Base-by-base conservation (phyloP, 2,329 filamentous ascomycete species). In the Pseudocercospora cruenta region DNA sequence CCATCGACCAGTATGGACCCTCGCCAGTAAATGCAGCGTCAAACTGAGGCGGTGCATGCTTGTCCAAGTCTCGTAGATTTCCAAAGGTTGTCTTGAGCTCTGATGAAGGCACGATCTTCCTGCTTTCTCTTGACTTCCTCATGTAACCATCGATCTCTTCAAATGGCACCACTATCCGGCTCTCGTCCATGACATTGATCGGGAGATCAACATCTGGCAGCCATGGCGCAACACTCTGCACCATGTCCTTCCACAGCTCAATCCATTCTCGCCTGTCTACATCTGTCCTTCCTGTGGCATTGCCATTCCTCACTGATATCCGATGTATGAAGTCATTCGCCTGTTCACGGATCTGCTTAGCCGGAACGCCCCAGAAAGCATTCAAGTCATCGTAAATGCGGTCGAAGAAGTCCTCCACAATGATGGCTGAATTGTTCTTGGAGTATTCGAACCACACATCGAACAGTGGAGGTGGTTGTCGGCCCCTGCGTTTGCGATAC, bases 341-440 rank as follows among this genome's bases (percentile, higher is more conserved):
- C 62, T 80, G 77, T 57, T 77, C 75, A 3, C 81, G 79, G 26
- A 85, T 79, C 26, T 79, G 72, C 45, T 73, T 73, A 3, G 83
- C 76, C 3, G 78, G 67, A 1, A 84, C 63, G 5, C 78, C 82
- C 83, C 84, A 85, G 68, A 83, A 85, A 0, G 83, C 83, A 28
- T 74, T 77, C 26, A 85, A 59, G 63, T 85, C 83, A 64, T 82
- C 72, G 70, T 85, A 83, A 9, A 85, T 82, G 65, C 82, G 82
- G 65, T 85, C 83, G 69, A 83, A 85, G 67, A 84, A 81, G 6
- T 83, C 80, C 70, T 85, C 83, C 4, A 85, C 74, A 1, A 85
- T 75, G 31, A 84, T 43, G 1, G 81, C 78, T 59, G 80, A 73
- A 54, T 80, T 72, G 10, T 77, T 74, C 33, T 77, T 71, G 7